Evolutionary conservation across 768 basidiomycete species (phyloP).

Genomic region (Panaeolus cyanescens): DNA sequence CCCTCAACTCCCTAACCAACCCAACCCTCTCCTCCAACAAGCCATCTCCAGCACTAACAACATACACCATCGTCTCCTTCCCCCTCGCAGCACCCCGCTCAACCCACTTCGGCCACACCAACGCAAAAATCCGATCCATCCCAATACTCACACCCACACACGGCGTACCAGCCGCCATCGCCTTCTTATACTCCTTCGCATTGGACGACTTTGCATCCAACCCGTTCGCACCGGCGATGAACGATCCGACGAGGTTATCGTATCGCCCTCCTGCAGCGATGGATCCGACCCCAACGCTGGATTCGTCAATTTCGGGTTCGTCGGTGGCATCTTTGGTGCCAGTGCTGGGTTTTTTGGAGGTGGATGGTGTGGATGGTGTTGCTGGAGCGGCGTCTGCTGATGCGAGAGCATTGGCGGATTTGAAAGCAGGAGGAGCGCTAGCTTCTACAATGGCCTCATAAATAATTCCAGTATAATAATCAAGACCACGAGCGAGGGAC

Average conservation of each 20-base stretch:
- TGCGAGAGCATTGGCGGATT: slow-evolving; percentile 47
- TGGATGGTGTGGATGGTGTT: slow-evolving; percentile 23
- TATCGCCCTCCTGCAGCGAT: slow-evolving; percentile 99
- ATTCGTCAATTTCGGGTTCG: slow-evolving; percentile 90
- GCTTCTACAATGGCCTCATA: slow-evolving; percentile 95
- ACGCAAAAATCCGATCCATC: slow-evolving; percentile 89
- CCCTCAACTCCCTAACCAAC: slow-evolving; percentile 80
- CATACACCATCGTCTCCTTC: slow-evolving; percentile 92
- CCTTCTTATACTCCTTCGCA: slow-evolving; percentile 55
- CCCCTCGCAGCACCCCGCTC: slow-evolving; percentile 71
- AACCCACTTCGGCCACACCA: slow-evolving; percentile 86
- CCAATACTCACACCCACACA: slow-evolving; percentile 95
- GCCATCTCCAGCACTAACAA: slow-evolving; percentile 90
- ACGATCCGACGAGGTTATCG: slow-evolving; percentile 92
- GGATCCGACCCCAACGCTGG: slow-evolving; percentile 94
- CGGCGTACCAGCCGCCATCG: slow-evolving; percentile 53
- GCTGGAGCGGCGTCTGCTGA: slow-evolving; percentile 26
- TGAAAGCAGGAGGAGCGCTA: slow-evolving; percentile 89
- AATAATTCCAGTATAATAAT: slow-evolving; percentile 99
- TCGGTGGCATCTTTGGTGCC: slow-evolving; percentile 49
- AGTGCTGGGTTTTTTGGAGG: slow-evolving; percentile 38
- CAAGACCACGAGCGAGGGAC: slow-evolving; percentile 94
- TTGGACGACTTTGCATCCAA: slow-evolving; percentile 30
- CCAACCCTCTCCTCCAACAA: slow-evolving; percentile 81
- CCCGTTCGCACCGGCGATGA: slow-evolving; percentile 78